These are phyloP conservation scores for Byssochlamys sp. DNA, from an alignment of 2,329 filamentous ascomycete species.

Conservation along the genomic window DNA sequence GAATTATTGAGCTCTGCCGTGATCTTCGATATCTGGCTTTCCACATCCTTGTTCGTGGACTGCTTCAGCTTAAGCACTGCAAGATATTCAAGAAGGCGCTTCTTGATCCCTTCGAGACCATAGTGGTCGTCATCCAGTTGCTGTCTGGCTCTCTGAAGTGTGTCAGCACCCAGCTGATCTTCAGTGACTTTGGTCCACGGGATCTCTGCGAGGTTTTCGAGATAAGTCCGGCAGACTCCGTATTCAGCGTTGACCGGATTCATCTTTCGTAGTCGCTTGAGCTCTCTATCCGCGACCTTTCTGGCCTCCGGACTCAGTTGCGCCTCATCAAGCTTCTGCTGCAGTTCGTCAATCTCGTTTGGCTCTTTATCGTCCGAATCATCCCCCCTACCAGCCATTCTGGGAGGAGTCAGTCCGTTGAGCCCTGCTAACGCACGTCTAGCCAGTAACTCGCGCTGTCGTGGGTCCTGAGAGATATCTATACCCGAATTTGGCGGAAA, in stretches of 20 bases:
- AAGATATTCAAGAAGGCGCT: conserved; percentile 85
- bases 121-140: conserved; percentile 96
- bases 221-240: conserved; percentile 81
- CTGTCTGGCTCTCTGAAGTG: conserved; percentile 66
- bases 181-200: conserved; percentile 81
- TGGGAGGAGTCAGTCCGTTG: conserved; percentile 32
- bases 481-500: conserved; percentile 52
- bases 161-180: conserved; percentile 74
- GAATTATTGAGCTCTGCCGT: conserved; percentile 38
- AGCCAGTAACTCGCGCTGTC: conserved; percentile 36
- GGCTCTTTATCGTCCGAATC: conserved; percentile 65
- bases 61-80: conserved; percentile 95
- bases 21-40: conserved; percentile 58
- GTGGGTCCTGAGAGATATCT: conserved; percentile 44
- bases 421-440: conserved; percentile 36
- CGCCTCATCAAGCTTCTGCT: conserved; percentile 74
- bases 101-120: conserved; percentile 93
- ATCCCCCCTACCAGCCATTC: conserved; percentile 38
- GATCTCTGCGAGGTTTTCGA: conserved; percentile 88
- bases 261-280: conserved; percentile 87
- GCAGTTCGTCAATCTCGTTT: conserved; percentile 83
- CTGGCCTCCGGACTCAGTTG: conserved; percentile 72
- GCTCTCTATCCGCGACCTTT: conserved; percentile 81
- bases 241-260: conserved; percentile 93
- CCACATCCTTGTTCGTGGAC: conserved; percentile 71